Conservation (phyloP, 73 alveolate genomes). For the Tetrahymena elliotti region DNA sequence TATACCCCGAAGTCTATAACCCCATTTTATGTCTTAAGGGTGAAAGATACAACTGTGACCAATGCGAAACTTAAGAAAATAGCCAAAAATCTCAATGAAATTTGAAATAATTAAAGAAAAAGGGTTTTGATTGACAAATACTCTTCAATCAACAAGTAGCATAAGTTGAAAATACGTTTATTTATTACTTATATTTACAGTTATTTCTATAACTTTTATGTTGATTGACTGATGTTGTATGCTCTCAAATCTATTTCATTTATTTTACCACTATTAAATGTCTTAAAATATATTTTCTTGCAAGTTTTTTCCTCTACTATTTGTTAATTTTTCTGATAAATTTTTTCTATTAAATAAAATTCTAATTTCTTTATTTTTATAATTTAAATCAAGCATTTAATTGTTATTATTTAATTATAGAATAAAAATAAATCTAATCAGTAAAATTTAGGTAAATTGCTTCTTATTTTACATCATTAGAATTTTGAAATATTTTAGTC, state of each 20-base stretch:
- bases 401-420: no score
- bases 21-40: constrained; percentile 8
- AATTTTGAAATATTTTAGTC: no score
- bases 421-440: no score
- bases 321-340: no score
- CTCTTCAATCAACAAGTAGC: background rate
- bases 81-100: background rate
- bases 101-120: background rate
- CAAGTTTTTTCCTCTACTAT: background rate
- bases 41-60: background rate
- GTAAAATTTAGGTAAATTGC: no score
- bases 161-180: background rate
- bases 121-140: background rate
- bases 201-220: background rate
- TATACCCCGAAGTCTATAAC: constrained; percentile 36
- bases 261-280: background rate
- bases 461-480: no score
- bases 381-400: no score
- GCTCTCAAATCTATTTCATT: background rate
- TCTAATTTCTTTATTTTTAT: no score
- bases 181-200: background rate
- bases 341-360: no score
- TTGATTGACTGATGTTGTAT: background rate
- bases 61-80: background rate
- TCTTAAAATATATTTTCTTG: background rate